Percentiles rank a stretch among this genome's conserved stretches.
These are phyloP conservation scores for Flaveria robusta DNA, from an alignment of 129 eudicot genomes.

Conservation along the genomic window DNA sequence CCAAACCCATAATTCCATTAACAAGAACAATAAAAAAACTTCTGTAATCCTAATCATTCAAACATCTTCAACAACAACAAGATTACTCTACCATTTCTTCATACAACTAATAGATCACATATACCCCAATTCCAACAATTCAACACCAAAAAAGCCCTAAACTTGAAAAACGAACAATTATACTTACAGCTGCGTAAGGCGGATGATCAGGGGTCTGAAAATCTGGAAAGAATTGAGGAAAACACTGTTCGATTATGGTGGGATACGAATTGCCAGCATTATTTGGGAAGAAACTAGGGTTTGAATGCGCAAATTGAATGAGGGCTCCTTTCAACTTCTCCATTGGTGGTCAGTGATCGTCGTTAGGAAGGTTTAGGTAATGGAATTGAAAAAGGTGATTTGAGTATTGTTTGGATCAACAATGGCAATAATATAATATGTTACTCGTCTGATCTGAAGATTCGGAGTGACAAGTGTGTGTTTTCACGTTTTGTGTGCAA, in stretches of 20 bases:
- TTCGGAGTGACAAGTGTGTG: conserved; percentile 16
- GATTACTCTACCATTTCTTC: background rate
- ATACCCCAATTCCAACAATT: background rate
- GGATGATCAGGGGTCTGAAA: conserved; percentile 38
- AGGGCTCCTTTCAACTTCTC: conserved; percentile 38
- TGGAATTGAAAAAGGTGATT: conserved; percentile 15
- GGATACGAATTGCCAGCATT: conserved; percentile 1
- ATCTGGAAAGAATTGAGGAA: conserved; percentile 21
- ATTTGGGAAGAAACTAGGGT: conserved; percentile 36
- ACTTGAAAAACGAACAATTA: background rate
- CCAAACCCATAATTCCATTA: background rate
- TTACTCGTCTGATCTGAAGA: conserved; percentile 11
- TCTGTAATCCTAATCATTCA: background rate
- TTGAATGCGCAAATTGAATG: conserved; percentile 30
- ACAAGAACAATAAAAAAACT: background rate
- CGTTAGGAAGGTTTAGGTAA: background rate
- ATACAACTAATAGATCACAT: background rate
- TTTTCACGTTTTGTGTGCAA: conserved; percentile 9
- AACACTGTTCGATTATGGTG: conserved; percentile 27
- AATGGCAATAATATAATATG: background rate
- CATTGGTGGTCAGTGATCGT: conserved; percentile 19
- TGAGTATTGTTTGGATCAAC: background rate
- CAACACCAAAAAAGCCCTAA: conserved; percentile 25
- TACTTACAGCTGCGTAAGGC: conserved; percentile 42
- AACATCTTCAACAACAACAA: background rate